These are phyloP conservation scores for Elongisporangium undulatum DNA, from an alignment of 352 stramenopile species.

Conservation along the genomic window DNA sequence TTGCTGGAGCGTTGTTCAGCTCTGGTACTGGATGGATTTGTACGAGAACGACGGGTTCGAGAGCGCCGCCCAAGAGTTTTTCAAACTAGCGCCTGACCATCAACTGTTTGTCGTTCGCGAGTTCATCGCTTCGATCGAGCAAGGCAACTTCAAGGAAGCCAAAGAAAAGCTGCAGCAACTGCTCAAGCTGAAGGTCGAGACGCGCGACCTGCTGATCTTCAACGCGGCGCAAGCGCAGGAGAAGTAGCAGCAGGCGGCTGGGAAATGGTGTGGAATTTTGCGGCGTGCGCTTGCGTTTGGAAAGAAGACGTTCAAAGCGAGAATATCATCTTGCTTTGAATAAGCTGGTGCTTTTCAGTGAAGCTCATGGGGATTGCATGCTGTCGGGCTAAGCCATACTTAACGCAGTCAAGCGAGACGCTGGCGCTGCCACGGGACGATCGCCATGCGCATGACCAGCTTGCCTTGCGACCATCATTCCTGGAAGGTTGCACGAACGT, in stretches of 20 bases:
- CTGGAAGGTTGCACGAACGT: slow-evolving; percentile 9
- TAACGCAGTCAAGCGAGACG: background rate
- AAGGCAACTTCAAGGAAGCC: slow-evolving; percentile 30
- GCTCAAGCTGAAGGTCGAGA: slow-evolving; percentile 53
- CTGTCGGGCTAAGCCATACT: too few species aligned
- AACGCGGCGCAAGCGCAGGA: slow-evolving; percentile 36
- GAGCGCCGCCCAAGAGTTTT: slow-evolving; percentile 33
- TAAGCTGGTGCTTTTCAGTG: background rate
- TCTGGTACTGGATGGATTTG: slow-evolving; percentile 56
- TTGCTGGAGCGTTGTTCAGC: slow-evolving; percentile 37
- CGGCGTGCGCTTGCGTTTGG: background rate
- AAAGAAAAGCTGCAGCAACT: slow-evolving; percentile 35
- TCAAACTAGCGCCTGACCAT: slow-evolving; percentile 30
- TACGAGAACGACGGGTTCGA: slow-evolving; percentile 47
- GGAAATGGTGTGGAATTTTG: background rate
- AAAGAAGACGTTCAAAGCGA: background rate
- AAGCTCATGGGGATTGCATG: background rate
- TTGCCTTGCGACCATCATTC: background rate
- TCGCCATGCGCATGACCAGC: background rate
- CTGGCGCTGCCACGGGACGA: background rate
- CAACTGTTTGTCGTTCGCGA: slow-evolving; percentile 47
- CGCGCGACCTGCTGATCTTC: slow-evolving; percentile 48
- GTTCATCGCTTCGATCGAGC: slow-evolving; percentile 17
- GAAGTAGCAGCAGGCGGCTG: slow-evolving; percentile 9
- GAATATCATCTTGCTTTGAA: background rate